phyloP scores from a whole-genome alignment of 2,329 filamentous ascomycete genomes.

The Fusarium marasasianum region DNA sequence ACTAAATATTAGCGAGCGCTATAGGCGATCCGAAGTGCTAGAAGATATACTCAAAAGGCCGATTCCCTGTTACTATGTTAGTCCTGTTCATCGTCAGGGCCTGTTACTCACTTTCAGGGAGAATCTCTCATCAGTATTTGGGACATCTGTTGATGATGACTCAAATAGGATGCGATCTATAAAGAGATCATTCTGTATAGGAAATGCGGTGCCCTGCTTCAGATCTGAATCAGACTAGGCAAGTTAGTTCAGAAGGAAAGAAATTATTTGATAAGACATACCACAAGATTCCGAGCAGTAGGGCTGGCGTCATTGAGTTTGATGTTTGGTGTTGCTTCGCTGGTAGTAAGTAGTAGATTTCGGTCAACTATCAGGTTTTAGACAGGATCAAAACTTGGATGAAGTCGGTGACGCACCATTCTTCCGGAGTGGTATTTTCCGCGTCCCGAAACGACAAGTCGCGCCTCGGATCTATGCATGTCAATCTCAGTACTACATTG shows the following conservation, averaged over 20 bases:
- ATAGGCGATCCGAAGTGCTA: accelerated
- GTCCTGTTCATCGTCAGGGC: background rate
- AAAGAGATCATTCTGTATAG: constrained; percentile 1
- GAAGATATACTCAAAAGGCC: constrained; percentile 25
- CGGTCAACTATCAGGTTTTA: background rate
- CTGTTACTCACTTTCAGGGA: constrained; percentile 20
- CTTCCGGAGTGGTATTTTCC: constrained; percentile 32
- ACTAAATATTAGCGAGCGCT: background rate
- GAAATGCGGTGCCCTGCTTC: background rate
- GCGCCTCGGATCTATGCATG: constrained; percentile 5
- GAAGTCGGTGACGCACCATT: constrained; percentile 7
- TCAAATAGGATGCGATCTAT: constrained; percentile 27
- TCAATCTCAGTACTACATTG: background rate
- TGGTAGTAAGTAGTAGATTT: background rate
- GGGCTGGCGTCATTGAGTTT: background rate
- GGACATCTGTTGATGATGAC: background rate
- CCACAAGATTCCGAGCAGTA: accelerated
- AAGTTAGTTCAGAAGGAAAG: accelerated
- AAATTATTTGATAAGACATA: background rate
- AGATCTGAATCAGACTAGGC: accelerated
- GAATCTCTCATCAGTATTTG: constrained; percentile 6
- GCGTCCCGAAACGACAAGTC: constrained; percentile 27
- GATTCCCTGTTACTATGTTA: constrained; percentile 18
- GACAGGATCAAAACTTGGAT: background rate
- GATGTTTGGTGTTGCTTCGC: accelerated